Conservation (phyloP, 2,329 filamentous ascomycete species). For the Sporothrix protearum region DNA sequence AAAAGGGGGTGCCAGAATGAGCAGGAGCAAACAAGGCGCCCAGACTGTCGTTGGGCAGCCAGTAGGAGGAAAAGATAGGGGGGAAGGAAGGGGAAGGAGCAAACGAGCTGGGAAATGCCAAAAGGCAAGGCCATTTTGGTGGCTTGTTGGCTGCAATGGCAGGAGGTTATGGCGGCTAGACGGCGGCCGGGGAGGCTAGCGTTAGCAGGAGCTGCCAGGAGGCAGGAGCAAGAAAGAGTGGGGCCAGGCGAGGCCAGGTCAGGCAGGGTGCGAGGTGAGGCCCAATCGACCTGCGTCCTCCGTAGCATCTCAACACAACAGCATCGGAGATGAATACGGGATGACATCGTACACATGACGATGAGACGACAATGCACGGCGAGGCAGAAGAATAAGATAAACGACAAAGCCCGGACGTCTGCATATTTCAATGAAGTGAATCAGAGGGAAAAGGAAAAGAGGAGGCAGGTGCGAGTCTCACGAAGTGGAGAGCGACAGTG, state of each 20-base stretch:
- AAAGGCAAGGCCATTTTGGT: background rate
- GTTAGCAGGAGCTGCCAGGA: background rate
- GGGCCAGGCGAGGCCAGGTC: background rate
- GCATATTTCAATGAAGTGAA: background rate
- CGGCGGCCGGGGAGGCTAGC: background rate
- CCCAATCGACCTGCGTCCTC: background rate
- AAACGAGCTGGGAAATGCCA: conserved; percentile 5
- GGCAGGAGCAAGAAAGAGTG: conserved; percentile 9
- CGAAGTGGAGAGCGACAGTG: conserved; percentile 9
- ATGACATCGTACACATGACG: no score
- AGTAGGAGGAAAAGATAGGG: conserved; percentile 3
- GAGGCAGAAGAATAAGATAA: background rate
- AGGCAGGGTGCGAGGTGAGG: background rate
- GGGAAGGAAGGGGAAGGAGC: background rate
- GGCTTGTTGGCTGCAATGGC: background rate
- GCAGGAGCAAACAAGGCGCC: conserved; percentile 14
- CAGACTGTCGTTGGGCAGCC: conserved; percentile 4
- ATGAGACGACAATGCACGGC: background rate
- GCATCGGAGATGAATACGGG: background rate
- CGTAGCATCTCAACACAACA: background rate
- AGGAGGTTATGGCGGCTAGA: conserved; percentile 13
- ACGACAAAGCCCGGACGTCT: background rate
- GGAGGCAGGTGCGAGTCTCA: background rate
- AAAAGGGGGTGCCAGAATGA: conserved; percentile 1
- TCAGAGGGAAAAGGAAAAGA: background rate